A percentile compares a stretch with the other conserved stretches of the same genome.
These are phyloP conservation scores for Bruguiera sexangula DNA, from an alignment of 345 rosid species.

Conservation along the genomic window DNA sequence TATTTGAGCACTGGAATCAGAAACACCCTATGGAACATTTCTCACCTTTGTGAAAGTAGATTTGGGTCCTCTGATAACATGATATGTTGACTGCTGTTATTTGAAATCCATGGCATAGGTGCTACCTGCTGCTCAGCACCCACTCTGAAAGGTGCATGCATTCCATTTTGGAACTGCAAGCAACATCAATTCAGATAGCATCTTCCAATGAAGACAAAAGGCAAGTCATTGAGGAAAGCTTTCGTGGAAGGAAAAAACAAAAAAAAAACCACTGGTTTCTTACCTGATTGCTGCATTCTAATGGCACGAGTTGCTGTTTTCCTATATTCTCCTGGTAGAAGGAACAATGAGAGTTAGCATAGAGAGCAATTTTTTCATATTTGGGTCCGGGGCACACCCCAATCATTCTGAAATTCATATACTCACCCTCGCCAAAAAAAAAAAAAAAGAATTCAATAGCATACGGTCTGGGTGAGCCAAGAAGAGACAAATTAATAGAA, in stretches of 20 bases:
- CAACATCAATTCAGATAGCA: conserved; percentile 11
- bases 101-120: conserved; percentile 55
- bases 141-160: conserved; percentile 53
- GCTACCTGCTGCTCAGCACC: conserved; percentile 66
- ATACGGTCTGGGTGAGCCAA: not conserved
- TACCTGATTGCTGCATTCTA: conserved; percentile 58
- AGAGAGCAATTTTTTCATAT: no score
- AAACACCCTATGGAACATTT: not conserved
- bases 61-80: conserved; percentile 54
- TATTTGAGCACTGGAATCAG: no score
- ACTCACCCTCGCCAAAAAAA: not conserved
- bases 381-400: no score
- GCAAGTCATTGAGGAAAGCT: conserved; percentile 8
- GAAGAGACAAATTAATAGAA: not conserved
- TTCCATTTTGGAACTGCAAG: conserved; percentile 55
- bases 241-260: not conserved
- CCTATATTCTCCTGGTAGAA: conserved; percentile 46
- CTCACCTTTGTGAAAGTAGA: conserved; percentile 51
- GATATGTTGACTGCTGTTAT: conserved; percentile 40
- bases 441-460: no score
- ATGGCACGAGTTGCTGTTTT: conserved; percentile 51
- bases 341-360: not conserved
- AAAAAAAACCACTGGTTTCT: not conserved
- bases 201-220: not conserved
- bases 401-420: not conserved